Evolutionary conservation across 108 stramenopile species (phyloP), one percentile per base, ranked within the genome.

Genomic region (Nitzschia sp.): DNA sequence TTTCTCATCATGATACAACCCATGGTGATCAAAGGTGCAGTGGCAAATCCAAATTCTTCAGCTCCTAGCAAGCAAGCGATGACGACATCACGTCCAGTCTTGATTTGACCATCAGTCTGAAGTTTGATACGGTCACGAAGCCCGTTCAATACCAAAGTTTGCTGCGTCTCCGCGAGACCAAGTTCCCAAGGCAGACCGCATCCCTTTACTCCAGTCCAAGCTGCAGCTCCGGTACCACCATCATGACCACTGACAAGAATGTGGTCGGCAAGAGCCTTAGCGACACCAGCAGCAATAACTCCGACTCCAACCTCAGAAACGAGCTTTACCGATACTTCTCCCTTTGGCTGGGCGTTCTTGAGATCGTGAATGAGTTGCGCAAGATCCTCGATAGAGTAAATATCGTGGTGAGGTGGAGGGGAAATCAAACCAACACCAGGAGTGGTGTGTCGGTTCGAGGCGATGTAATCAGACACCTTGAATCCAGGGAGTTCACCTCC

Each of bases 221-320:
- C 94, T 17, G 94, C 94, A 56, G 96, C 96, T 29, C 96, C 96
- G 25, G 96, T 97, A 59, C 96, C 96, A 61, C 96, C 96, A 66
- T 97, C 96, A 63, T 93, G 91, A 37, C 96, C 96, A 75, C 85
- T 85, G 67, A 97, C 87, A 14, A 86, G 82, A 71, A 97, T 93
- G 65, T 95, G 93, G 80, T 97, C 96, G 38, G 96, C 86, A 55
- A 95, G 86, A 51, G 95, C 96, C 81, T 97, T 97, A 8, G 92
- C 93, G n/a, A 95, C 94, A 69, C 96, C 96, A 52, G 95, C 96
- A 22, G 96, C 96, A 63, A 97, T 88, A 52, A 95, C 94, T 57
- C 96, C 96, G 9, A 97, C 93, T 51, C 98, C 98, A n/a, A 97
- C 97, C 80, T 97, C 97, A 55, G 96, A 96, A 38, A 98, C 98